Base-by-base conservation (phyloP, 208 protist genomes). In the Crithidia expoeki region DNA sequence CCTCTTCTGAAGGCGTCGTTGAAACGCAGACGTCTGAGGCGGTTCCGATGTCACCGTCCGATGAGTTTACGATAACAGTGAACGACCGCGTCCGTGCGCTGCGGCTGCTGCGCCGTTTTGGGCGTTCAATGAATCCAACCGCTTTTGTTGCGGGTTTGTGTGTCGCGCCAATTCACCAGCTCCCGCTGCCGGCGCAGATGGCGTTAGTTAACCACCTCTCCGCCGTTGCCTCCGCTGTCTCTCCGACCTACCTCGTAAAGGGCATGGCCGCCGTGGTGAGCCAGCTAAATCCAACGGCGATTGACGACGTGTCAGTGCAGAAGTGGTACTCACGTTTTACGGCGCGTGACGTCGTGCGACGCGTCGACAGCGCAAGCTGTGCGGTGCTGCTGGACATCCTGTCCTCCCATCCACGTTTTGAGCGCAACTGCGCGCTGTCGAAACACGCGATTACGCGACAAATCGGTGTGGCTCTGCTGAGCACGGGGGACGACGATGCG, bases 301-400 rank as follows among this genome's bases (percentile, higher is more conserved):
- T 88, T 28, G 88, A 95, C 79, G 64, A 79, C 23, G 61, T 95
- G 28, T 90, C 88, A 23, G 76, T 94, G 67, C 80, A 86, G 64
- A 71, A 66, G 11, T 90, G 84, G 84, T 87, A 88, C 71, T 90
- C 88, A 5, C 87, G 88, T 59, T 93, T 95, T 58, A 89, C 85
- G 14, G 82, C 83, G 6, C 50, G 62, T 23, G 86, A 92, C 66
- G 83, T 91, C 21, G 74, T 82, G 57, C 76, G 81, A 2, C 70
- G 79, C 28, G 64, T 95, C 19, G 73, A 85, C 61, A 27, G 81
- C 2, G 70, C 59, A 7, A 67, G 82, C 33, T 76, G 83, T 38
- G 74, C 79, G 16, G 69, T 61, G 42, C 74, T 95, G 59, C 67
- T 93, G 5, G 66, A 75, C 49, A 52, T 89, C 21, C 55, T 95